These are phyloP conservation scores for Candida caryicola DNA, from an alignment of 805 yeast genomes.

Conservation along the genomic window DNA sequence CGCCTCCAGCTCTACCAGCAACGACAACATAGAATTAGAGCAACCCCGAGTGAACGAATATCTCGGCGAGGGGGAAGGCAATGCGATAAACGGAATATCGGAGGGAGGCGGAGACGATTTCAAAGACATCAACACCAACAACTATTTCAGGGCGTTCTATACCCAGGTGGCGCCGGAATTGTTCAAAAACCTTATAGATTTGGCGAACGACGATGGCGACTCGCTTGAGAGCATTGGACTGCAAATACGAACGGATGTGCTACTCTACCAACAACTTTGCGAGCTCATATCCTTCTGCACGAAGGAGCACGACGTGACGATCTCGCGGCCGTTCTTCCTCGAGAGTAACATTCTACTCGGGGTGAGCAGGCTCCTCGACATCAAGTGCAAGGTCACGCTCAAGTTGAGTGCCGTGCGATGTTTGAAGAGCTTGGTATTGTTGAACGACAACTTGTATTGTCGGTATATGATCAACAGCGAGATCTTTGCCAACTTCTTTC, in stretches of 20 bases:
- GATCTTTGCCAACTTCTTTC: conserved; percentile 48
- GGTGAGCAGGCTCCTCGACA: conserved; percentile 46
- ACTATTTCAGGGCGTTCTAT: conserved; percentile 62
- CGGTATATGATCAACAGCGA: conserved; percentile 55
- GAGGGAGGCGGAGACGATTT: conserved; percentile 18
- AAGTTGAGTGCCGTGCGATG: conserved; percentile 69
- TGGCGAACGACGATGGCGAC: conserved; percentile 14
- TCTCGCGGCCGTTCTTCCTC: conserved; percentile 62
- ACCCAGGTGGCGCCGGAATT: conserved; percentile 55
- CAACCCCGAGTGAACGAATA: background rate
- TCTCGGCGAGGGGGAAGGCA: background rate
- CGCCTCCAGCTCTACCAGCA: conserved; percentile 18
- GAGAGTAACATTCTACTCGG: conserved; percentile 58
- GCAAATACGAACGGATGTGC: conserved; percentile 31
- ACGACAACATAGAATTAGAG: conserved; percentile 7
- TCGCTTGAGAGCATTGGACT: conserved; percentile 1
- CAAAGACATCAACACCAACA: conserved; percentile 35
- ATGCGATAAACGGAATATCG: background rate
- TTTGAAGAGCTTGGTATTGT: conserved; percentile 55
- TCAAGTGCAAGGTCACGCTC: conserved; percentile 46
- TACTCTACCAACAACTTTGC: conserved; percentile 56
- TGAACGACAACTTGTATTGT: conserved; percentile 62
- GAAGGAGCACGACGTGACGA: conserved; percentile 55
- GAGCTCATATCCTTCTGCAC: conserved; percentile 70
- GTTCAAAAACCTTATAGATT: conserved; percentile 47